phyloP scores from a whole-genome alignment of 495 filamentous ascomycete species.

The Pseudevernia furfuracea region DNA sequence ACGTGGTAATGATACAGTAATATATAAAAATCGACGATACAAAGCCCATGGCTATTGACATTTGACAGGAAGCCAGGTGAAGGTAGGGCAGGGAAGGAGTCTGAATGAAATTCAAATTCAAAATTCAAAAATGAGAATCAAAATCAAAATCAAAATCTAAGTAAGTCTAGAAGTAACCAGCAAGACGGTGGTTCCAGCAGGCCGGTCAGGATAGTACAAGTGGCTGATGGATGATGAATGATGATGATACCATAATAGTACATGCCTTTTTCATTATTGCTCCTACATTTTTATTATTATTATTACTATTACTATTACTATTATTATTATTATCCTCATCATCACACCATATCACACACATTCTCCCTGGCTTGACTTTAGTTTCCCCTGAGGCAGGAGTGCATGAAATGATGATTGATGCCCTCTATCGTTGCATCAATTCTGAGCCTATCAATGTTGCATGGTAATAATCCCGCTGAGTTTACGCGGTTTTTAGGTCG shows the following conservation, averaged over 20 bases:
- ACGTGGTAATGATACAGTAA: slow-evolving; percentile 5
- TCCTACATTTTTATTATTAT: not conserved
- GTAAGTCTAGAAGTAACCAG: not conserved
- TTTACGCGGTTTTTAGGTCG: not conserved
- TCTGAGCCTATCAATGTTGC: not conserved
- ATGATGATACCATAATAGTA: not conserved
- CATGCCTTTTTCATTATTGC: not conserved
- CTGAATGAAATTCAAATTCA: too few relatives aligned
- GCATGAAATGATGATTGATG: not conserved
- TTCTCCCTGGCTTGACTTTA: not conserved
- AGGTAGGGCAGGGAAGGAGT: not conserved
- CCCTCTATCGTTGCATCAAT: not conserved
- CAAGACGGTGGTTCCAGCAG: not conserved
- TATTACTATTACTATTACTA: too few relatives aligned
- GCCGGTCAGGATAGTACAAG: not conserved
- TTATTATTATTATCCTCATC: too few relatives aligned
- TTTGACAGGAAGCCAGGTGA: not conserved
- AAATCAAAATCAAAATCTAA: too few relatives aligned
- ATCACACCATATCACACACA: not conserved
- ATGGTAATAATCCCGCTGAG: not conserved
- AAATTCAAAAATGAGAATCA: too few relatives aligned
- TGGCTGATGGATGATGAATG: not conserved
- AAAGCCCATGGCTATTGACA: not conserved
- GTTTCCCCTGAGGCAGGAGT: not conserved
- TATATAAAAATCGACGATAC: not conserved